Evolutionary conservation across 2,329 filamentous ascomycete genomes (phyloP).

Genomic region (Dryadomyces sulphureus): DNA sequence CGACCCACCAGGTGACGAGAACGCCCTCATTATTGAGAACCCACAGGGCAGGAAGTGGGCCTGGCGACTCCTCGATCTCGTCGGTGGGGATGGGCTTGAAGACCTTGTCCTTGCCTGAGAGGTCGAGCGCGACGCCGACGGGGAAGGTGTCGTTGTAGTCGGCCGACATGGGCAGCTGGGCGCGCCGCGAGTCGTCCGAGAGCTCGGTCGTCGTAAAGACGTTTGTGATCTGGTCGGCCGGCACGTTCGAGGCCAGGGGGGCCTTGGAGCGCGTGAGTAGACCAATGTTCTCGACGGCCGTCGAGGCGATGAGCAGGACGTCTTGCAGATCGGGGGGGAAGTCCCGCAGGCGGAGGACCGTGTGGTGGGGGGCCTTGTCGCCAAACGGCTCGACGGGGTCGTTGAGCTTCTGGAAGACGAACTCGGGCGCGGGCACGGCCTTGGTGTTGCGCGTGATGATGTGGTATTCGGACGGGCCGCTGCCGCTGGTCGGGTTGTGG

Average conservation of each 20-base stretch:
- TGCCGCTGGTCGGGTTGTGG: conserved; percentile 51
- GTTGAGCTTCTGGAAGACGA: conserved; percentile 58
- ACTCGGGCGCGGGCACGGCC: conserved; percentile 29
- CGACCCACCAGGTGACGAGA: conserved; percentile 76
- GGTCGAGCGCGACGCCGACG: conserved; percentile 67
- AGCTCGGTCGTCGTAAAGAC: conserved; percentile 62
- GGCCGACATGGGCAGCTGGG: conserved; percentile 58
- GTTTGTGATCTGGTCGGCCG: conserved; percentile 43
- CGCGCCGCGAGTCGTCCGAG: conserved; percentile 58
- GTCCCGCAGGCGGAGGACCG: conserved; percentile 59
- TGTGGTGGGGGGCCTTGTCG: conserved; percentile 58
- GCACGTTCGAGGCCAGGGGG: conserved; percentile 46
- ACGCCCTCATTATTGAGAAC: conserved; percentile 81
- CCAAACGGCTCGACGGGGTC: conserved; percentile 64
- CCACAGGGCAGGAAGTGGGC: conserved; percentile 71
- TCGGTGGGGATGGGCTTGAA: conserved; percentile 62
- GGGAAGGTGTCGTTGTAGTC: conserved; percentile 57
- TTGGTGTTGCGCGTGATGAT: conserved; percentile 55
- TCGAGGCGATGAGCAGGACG: conserved; percentile 68
- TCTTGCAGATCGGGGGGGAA: conserved; percentile 74
- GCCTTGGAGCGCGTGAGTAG: conserved; percentile 60
- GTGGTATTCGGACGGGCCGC: conserved; percentile 58
- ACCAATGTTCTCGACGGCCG: conserved; percentile 64
- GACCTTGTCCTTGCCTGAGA: conserved; percentile 71
- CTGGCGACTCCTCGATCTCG: conserved; percentile 63